Evolutionary conservation across 2,329 filamentous ascomycete species (phyloP).

Genomic region (Penicillium hordei): DNA sequence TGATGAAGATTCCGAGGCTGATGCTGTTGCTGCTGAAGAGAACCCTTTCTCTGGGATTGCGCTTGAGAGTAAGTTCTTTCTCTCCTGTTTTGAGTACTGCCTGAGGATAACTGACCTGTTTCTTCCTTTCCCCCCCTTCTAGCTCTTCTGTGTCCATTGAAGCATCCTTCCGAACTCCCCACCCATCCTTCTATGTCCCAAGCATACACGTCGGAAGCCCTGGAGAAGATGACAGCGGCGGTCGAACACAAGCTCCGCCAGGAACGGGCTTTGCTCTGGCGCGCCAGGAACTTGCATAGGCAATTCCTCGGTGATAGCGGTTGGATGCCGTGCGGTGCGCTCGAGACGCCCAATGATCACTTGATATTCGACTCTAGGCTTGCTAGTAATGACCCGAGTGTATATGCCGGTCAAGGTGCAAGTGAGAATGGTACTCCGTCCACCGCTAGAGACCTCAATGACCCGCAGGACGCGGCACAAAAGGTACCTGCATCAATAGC

Average conservation of each 20-base stretch:
- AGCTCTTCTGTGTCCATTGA: constrained; percentile 63
- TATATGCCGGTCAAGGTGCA: constrained; percentile 16
- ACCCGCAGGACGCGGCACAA: constrained; percentile 12
- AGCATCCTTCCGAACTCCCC: constrained; percentile 60
- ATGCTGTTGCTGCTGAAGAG: constrained; percentile 58
- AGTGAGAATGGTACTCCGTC: constrained; percentile 18
- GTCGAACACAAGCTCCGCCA: constrained; percentile 58
- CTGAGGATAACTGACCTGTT: constrained; percentile 14
- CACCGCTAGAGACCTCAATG: constrained; percentile 13
- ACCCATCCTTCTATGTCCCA: constrained; percentile 59
- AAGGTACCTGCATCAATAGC: constrained; percentile 9
- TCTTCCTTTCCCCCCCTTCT: constrained; percentile 1
- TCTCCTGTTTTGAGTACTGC: not conserved
- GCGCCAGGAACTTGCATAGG: constrained; percentile 58
- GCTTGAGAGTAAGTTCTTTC: constrained; percentile 52
- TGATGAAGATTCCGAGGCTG: constrained; percentile 59
- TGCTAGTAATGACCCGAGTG: constrained; percentile 17
- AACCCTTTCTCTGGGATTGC: constrained; percentile 61
- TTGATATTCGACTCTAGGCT: constrained; percentile 46
- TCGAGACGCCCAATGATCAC: constrained; percentile 53
- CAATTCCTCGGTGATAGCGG: constrained; percentile 60
- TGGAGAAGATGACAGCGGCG: constrained; percentile 58
- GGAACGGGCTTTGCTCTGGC: constrained; percentile 57
- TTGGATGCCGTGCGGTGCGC: constrained; percentile 57
- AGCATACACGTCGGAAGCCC: constrained; percentile 59